Percentiles rank a stretch among this genome's conserved stretches.
Conservation (phyloP, 2,329 filamentous ascomycete species). For the Fusarium solani-melongenae region DNA sequence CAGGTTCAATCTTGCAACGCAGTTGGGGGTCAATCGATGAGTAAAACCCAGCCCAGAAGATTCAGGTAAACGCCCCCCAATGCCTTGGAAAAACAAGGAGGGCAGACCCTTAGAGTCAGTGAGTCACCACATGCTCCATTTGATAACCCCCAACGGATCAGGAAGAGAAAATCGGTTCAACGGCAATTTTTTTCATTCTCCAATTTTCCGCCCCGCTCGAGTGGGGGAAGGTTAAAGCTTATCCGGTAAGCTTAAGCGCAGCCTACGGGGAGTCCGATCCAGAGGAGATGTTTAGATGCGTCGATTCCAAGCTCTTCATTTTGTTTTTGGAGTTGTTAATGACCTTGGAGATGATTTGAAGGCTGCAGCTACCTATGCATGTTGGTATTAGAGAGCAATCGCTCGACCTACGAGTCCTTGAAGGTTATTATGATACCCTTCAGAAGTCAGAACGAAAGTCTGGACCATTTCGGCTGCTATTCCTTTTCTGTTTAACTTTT, state of each 20-base stretch:
- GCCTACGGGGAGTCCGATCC: background rate
- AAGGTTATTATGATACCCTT: background rate
- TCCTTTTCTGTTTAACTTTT: background rate
- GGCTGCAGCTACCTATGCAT: accelerated
- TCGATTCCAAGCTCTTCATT: background rate
- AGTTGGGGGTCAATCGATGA: background rate
- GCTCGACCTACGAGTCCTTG: background rate
- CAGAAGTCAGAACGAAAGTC: background rate
- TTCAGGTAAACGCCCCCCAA: background rate
- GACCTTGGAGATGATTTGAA: background rate
- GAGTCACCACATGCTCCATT: background rate
- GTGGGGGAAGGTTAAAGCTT: background rate
- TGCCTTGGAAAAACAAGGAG: background rate
- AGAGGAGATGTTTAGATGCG: background rate
- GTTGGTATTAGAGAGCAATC: background rate
- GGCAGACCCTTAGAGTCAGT: background rate
- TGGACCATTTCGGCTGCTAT: background rate
- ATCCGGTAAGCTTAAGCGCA: background rate
- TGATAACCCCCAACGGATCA: background rate
- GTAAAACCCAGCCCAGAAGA: background rate
- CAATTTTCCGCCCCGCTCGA: background rate
- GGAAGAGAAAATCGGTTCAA: background rate
- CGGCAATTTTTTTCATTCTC: background rate
- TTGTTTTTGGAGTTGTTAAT: background rate
- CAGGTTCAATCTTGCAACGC: too few relatives aligned